These are phyloP conservation scores for Torulaspora pretoriensis DNA, from an alignment of 1,139 yeast species.

Conservation along the genomic window DNA sequence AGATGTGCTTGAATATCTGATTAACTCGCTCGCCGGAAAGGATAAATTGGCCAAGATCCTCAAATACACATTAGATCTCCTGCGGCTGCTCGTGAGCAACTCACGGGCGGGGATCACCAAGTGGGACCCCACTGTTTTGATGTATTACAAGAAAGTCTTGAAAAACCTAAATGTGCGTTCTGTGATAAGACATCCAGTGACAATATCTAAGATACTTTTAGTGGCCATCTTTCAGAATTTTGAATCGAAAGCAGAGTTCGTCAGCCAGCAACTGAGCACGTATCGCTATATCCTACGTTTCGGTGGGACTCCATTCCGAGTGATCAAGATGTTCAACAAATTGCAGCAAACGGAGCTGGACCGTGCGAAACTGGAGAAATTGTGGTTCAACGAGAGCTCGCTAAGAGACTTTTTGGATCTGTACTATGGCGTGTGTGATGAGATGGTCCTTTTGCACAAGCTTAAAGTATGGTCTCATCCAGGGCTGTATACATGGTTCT, in stretches of 20 bases:
- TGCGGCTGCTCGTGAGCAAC: conserved; percentile 47
- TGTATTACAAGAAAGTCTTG: conserved; percentile 28
- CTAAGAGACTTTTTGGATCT: conserved; percentile 49
- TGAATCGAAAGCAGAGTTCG: conserved; percentile 42
- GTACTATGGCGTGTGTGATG: conserved; percentile 64
- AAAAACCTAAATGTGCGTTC: conserved; percentile 28
- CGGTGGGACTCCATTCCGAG: conserved; percentile 65
- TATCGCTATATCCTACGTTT: conserved; percentile 69
- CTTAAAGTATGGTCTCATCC: conserved; percentile 47
- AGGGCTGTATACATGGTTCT: conserved; percentile 39
- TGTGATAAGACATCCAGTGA: conserved; percentile 23
- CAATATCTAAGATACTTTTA: conserved; percentile 18
- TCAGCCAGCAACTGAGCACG: conserved; percentile 50
- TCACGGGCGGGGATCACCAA: conserved; percentile 34
- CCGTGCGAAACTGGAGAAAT: conserved; percentile 20
- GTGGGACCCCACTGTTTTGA: conserved; percentile 17
- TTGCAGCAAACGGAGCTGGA: conserved; percentile 14
- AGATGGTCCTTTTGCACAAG: conserved; percentile 51
- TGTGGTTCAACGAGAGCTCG: conserved; percentile 43
- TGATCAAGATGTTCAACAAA: conserved; percentile 32
- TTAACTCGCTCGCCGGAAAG: conserved; percentile 59
- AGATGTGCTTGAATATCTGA: conserved; percentile 50
- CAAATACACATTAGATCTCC: conserved; percentile 54
- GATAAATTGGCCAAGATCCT: conserved; percentile 65
- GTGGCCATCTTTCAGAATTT: conserved; percentile 18